Base-by-base conservation (phyloP, 1,139 yeast species). In the Williopsis jadinii region DNA sequence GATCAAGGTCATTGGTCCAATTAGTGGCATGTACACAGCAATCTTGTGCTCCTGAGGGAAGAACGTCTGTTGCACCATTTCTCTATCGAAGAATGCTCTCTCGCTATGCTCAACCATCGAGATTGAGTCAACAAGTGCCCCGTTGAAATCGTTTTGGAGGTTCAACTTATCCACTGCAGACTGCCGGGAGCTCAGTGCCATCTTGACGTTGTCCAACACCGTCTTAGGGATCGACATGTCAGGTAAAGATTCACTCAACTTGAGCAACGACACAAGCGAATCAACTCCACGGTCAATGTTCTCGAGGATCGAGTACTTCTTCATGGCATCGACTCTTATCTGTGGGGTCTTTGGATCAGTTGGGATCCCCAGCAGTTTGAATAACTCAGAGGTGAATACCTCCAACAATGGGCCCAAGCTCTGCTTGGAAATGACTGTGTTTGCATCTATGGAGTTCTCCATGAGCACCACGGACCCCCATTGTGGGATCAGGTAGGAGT, bases 11-110 rank as follows among this genome's bases (percentile, higher is more conserved):
- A 88, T 66, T 1, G 98, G 98, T 0, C 97, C 97, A 32, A 88
- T 62, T 41, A 92, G 65, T 0, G 97, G 98, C 54, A 87, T 68
- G 51, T 88, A 92, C 0, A 92, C 95, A 0, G 97, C 97, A 55
- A 90, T 68, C 58, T 87, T 88, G 59, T 92, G 97, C 57, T 90
- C 97, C 50, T 86, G 90, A 0, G 97, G 97, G 68, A 90, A 88
- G 56, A 84, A 88, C 38, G 84, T 85, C 57, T 90, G 97, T 55
- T 87, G 95, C 9, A 90, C 92, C 95, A 92, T 90, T 61, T 84
- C 90, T 54, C 85, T 84, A 51, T 90, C 95, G 60, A 90, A 92
- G 55, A 92, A 90, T 0, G 97, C 97, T 32, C 68, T 66, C 53
- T 87, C 84, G 1, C 95, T 79, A 30, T 67, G 61, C 34, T 66